Percentiles rank a stretch among this genome's conserved stretches.
Conservation (phyloP, 306 rosid species). For the Ormosia emarginata region DNA sequence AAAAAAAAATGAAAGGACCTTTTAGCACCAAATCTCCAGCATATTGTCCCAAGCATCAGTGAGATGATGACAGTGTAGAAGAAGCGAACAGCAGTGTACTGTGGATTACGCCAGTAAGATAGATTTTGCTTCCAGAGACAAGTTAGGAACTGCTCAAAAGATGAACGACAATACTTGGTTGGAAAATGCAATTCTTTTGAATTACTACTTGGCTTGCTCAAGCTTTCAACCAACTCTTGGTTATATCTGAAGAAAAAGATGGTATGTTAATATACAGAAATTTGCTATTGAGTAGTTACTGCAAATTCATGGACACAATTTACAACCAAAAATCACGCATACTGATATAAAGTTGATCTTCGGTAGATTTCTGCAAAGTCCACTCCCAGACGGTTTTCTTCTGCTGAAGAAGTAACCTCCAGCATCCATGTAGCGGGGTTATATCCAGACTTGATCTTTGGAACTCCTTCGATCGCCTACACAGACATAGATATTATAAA, state of each 20-base stretch:
- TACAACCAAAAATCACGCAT: slow-evolving; percentile 29
- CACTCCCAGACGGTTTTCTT: slow-evolving; percentile 81
- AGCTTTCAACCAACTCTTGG: slow-evolving; percentile 64
- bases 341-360: slow-evolving; percentile 75
- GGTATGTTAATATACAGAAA: slow-evolving; percentile 22
- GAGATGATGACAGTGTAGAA: slow-evolving; percentile 90
- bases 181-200: slow-evolving; percentile 78
- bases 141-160: slow-evolving; percentile 80
- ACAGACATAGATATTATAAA: slow-evolving; percentile 11
- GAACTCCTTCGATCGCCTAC: slow-evolving; percentile 87
- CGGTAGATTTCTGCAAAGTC: slow-evolving; percentile 92
- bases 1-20: slow-evolving; percentile 45
- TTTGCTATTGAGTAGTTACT: not conserved
- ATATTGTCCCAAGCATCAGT: slow-evolving; percentile 89
- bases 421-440: slow-evolving; percentile 99
- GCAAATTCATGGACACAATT: slow-evolving; percentile 5
- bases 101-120: slow-evolving; percentile 96
- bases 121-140: slow-evolving; percentile 98
- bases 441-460: slow-evolving; percentile 72
- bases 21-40: slow-evolving; percentile 92
- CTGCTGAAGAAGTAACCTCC: slow-evolving; percentile 76
- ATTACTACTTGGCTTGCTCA: slow-evolving; percentile 67
- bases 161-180: slow-evolving; percentile 73
- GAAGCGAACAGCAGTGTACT: slow-evolving; percentile 94
- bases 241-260: slow-evolving; percentile 53